These are phyloP conservation scores for Apiospora saccharicola DNA, from an alignment of 2,329 filamentous ascomycete species.

Conservation along the genomic window DNA sequence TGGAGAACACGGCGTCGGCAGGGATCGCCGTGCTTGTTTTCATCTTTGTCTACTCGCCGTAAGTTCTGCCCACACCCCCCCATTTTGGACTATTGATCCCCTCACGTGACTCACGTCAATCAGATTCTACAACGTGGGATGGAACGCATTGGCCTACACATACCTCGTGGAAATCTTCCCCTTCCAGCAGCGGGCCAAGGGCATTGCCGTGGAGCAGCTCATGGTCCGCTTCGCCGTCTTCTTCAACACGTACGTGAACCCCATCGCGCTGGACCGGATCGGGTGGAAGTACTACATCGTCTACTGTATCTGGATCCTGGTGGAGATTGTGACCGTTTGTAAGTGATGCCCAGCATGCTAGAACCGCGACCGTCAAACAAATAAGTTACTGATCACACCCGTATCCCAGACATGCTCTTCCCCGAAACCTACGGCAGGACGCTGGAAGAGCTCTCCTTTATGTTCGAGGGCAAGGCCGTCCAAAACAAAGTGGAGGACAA, in stretches of 20 bases:
- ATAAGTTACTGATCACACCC: too few species aligned
- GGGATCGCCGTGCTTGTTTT: conserved; percentile 51
- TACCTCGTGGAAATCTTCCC: conserved; percentile 51
- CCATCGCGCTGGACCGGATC: conserved; percentile 50
- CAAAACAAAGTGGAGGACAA: conserved; percentile 37
- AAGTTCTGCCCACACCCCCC: conserved; percentile 29
- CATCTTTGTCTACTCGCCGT: conserved; percentile 51
- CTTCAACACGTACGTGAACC: conserved; percentile 57
- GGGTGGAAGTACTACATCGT: conserved; percentile 49
- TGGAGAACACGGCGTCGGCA: conserved; percentile 42
- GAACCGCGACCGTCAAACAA: too few species aligned
- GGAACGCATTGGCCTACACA: conserved; percentile 43
- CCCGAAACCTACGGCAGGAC: conserved; percentile 45
- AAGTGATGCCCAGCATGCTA: background rate
- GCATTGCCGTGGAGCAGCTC: conserved; percentile 48
- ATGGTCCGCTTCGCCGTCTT: conserved; percentile 49
- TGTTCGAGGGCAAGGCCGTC: conserved; percentile 44
- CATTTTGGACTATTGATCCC: background rate
- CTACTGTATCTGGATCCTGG: conserved; percentile 45
- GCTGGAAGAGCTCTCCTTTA: conserved; percentile 45
- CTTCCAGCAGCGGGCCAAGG: conserved; percentile 46
- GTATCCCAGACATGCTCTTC: conserved; percentile 36
- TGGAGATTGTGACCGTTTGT: conserved; percentile 45
- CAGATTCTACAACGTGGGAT: conserved; percentile 48
- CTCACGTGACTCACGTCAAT: conserved; percentile 22